Evolutionary conservation across 2,329 filamentous ascomycete species (phyloP).

Genomic region (Alternaria sp.): DNA sequence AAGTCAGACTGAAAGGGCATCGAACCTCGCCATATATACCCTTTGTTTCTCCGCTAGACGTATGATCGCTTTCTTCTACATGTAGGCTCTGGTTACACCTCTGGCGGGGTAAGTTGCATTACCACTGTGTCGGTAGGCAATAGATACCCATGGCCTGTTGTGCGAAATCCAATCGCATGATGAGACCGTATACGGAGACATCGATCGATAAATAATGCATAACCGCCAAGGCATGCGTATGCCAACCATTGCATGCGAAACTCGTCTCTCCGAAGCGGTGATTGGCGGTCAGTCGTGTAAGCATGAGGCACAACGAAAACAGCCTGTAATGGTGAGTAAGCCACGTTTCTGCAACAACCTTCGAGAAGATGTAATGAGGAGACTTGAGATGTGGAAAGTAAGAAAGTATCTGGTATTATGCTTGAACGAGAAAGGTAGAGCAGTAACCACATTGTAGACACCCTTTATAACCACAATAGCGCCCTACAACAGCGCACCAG

Average conservation of each 20-base stretch:
- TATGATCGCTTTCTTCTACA: neutral
- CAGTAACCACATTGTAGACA: neutral
- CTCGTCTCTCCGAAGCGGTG: neutral
- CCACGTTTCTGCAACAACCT: neutral
- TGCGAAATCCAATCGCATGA: neutral
- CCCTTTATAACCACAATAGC: neutral
- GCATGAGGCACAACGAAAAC: neutral
- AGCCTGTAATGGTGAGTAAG: neutral
- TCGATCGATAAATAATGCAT: neutral
- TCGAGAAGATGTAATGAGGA: too few species aligned
- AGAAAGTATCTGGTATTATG: neutral
- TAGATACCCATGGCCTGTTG: neutral
- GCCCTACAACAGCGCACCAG: constrained; percentile 36
- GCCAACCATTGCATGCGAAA: neutral
- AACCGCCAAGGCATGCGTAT: neutral
- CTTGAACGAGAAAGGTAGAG: neutral
- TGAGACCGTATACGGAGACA: neutral
- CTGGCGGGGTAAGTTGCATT: neutral
- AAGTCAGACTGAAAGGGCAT: neutral
- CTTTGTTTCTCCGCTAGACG: neutral
- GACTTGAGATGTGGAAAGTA: neutral
- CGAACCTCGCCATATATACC: neutral
- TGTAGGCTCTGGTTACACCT: neutral
- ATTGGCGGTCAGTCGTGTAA: neutral
- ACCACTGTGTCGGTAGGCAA: neutral